Base-by-base conservation (phyloP, 83 land plant species). In the Picea mariana region DNA sequence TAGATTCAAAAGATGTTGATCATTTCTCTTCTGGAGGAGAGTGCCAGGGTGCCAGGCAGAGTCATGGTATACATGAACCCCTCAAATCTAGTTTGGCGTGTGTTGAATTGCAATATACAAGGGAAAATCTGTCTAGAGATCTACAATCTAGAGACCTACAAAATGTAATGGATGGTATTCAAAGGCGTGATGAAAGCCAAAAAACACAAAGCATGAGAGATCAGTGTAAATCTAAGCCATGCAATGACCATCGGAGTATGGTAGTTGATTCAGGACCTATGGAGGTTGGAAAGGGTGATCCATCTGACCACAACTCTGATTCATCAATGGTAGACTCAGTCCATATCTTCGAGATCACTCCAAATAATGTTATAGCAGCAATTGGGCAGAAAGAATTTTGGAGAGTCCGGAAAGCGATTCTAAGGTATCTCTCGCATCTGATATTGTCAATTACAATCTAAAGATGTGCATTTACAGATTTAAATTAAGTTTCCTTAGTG, bases 11-110 rank as follows among this genome's bases (percentile, higher is more conserved):
- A 26, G 49, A 8, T 44, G 49, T 44, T 44, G 49, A 44, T 44
- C 7, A 44, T 44, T 44, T 44, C 49, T 44, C 49, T 44, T 44
- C 49, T 6, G 8, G 8, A 44, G 49, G 49, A 44, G 94, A 91
- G 20, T 81, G 87, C 85, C 95, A 84, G 20, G 59, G 47, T 64
- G 81, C 96, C 88, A 8, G 8, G 7, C 49, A 44, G 49, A 44
- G 49, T 44, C 49, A 44, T 44, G 49, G 49, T 6, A 44, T 44
- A 6, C 49, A 44, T 0, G 49, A 44, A 44, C 49, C 49, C 8
- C 49, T 44, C 9, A 44, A 44, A 44, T 44, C 49, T 44, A 44
- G 49, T 44, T 44, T 44, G 49, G 49, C 49, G 7, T 44, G 49
- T 44, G 49, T 44, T 44, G 49, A 44, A 44, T 44, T 44, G 49